Evolutionary conservation across 2,329 filamentous ascomycete species (phyloP).

Genomic region (Cladosporium sp.): DNA sequence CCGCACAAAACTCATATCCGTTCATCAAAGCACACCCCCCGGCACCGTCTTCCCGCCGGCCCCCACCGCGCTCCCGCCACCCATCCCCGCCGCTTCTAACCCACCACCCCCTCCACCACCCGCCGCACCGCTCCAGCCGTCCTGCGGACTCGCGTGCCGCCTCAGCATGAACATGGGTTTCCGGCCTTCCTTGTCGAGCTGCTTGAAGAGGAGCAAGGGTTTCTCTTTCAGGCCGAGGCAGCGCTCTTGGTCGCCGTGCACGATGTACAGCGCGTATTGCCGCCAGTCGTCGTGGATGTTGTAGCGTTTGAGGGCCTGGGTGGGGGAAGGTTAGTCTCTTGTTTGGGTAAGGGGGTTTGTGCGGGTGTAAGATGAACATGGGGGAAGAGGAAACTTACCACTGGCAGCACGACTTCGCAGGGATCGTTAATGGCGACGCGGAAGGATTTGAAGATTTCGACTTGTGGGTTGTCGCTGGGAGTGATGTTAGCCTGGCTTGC

Average conservation of each 20-base stretch:
- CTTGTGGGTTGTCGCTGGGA: conserved; percentile 45
- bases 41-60: conserved; percentile 8
- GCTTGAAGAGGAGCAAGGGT: conserved; percentile 93
- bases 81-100: conserved; percentile 2
- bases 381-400: conserved; percentile 36
- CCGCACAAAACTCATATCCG: too few species aligned
- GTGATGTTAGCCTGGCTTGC: background rate
- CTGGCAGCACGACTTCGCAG: conserved; percentile 93
- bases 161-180: conserved; percentile 99
- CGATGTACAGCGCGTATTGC: conserved; percentile 96
- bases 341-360: background rate
- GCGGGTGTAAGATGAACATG: background rate
- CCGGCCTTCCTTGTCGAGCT: conserved; percentile 91
- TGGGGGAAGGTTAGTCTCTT: conserved; percentile 12
- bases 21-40: conserved; percentile 9
- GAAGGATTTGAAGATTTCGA: conserved; percentile 99
- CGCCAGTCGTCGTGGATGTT: conserved; percentile 98
- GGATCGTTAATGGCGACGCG: conserved; percentile 97
- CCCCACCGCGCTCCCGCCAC: conserved; percentile 2
- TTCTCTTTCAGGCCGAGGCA: conserved; percentile 90
- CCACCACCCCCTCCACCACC: conserved; percentile 7
- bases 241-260: conserved; percentile 96
- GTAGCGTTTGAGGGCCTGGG: conserved; percentile 87
- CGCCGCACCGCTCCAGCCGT: conserved; percentile 28
- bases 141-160: conserved; percentile 51